Evolutionary conservation across 768 basidiomycete species (phyloP).

Genomic region (Fistulinella prunicolor): DNA sequence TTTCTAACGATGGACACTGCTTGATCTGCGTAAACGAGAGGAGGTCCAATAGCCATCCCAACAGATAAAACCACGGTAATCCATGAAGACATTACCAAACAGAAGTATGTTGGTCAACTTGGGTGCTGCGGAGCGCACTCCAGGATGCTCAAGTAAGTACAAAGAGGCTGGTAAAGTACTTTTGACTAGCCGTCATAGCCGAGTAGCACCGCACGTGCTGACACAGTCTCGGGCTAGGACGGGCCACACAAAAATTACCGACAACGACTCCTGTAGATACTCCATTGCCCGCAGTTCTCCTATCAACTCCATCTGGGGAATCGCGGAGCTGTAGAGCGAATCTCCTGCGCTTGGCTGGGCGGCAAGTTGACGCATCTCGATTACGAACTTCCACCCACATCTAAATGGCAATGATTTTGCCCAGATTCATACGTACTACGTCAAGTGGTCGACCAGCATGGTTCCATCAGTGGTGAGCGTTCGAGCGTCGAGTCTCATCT

Average conservation of each 20-base stretch:
- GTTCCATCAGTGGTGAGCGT: constrained; percentile 7
- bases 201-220: constrained; percentile 6
- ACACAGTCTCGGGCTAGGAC: no score
- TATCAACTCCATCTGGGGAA: neutral
- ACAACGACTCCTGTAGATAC: no score
- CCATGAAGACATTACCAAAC: constrained; percentile 45
- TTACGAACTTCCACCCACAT: constrained; percentile 17
- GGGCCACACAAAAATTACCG: neutral
- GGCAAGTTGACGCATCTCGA: constrained; percentile 15
- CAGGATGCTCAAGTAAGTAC: no score
- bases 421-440: constrained; percentile 10
- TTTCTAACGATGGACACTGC: constrained; percentile 77
- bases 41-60: constrained; percentile 84
- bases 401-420: constrained; percentile 1
- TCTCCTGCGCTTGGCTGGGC: constrained; percentile 8
- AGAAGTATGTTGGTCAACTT: neutral
- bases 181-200: constrained; percentile 11
- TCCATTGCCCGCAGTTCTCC: neutral
- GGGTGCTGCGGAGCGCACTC: constrained; percentile 2
- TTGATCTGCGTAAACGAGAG: constrained; percentile 83
- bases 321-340: neutral
- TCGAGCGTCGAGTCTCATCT: constrained; percentile 17
- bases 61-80: constrained; percentile 64
- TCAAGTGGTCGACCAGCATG: constrained; percentile 4
- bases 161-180: neutral